Conservation (phyloP, 768 basidiomycete species). For the Fibroporia radiculosa region DNA sequence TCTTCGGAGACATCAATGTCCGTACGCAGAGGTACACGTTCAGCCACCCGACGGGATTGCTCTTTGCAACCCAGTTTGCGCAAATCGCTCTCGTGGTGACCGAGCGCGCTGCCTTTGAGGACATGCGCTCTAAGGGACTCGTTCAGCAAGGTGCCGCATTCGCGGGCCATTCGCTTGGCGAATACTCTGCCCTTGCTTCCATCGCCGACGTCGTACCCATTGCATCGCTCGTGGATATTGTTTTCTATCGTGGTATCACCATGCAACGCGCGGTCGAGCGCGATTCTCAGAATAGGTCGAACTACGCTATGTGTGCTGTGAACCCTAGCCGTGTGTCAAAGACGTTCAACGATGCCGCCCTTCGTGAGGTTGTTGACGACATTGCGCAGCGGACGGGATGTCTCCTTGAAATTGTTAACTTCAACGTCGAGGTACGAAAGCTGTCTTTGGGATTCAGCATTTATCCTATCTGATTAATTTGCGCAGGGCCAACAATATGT, state of each 20-base stretch:
- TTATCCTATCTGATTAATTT: not conserved
- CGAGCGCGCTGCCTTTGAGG: conserved; percentile 97
- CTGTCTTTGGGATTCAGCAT: not conserved
- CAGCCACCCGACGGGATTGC: conserved; percentile 88
- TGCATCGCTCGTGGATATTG: conserved; percentile 92
- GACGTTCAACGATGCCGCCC: conserved; percentile 88
- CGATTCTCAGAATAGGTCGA: conserved; percentile 85
- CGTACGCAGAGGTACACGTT: conserved; percentile 98
- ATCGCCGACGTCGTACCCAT: conserved; percentile 96
- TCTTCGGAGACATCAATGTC: conserved; percentile 92
- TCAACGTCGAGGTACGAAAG: conserved; percentile 83
- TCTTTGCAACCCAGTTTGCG: conserved; percentile 97
- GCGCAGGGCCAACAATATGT: conserved; percentile 97
- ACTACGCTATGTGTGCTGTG: conserved; percentile 99
- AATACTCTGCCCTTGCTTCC: conserved; percentile 96
- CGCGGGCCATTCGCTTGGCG: conserved; percentile 96
- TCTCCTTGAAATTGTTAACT: conserved; percentile 97
- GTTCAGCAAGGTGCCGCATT: conserved; percentile 90
- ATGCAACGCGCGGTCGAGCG: conserved; percentile 99
- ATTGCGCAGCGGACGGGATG: conserved; percentile 71
- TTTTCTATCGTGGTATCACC: conserved; percentile 99
- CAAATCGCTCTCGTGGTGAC: conserved; percentile 98
- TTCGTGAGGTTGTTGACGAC: conserved; percentile 94
- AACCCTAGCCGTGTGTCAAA: conserved; percentile 94
- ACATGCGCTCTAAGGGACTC: conserved; percentile 94